Evolutionary conservation across 352 stramenopile genomes (phyloP), one percentile per base, ranked within the genome.

Genomic region (Ophiocytium majus): DNA sequence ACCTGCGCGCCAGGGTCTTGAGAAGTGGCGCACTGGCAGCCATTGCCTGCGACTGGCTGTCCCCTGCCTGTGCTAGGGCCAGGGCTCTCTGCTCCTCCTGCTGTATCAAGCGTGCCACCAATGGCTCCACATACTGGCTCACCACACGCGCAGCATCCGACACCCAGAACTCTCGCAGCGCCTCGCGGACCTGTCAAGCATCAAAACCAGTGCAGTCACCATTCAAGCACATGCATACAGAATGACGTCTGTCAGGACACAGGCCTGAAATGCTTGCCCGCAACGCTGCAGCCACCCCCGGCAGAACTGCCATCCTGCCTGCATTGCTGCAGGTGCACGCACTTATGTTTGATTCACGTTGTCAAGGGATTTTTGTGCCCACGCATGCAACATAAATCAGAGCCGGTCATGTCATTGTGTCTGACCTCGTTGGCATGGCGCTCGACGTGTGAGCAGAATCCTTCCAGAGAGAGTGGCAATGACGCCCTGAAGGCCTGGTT

Each of bases 391-490:
- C 10, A 10, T 79, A 79, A 50, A 63, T 79, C 71, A 79, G 10
- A 10, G 71, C 93, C 76, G 94, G 95, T 19, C n/a, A n/a, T n/a
- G n/a, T n/a, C n/a, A n/a, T n/a, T n/a, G n/a, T n/a, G n/a, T n/a
- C n/a, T n/a, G n/a, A 96, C 93, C 0, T 95, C 90, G 50, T 96
- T 93, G 0, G 93, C 91, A 34, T 92, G 91, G 9, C 90, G 89
- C 19, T 93, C 92, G 0, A 97, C 90, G 28, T 93, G 92, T 28
- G 95, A 92, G 17, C 94, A 91, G 84, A 98, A 98, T 81, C 94
- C 91, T 1, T 93, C 90, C 10, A 96, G 90, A 0, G 92, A 94
- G 63, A 94, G 91, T 0, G 94, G 94, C 5, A 97, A 88, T 19
- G 90, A 83, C 0, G 89, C 83, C 9, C 91, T 85, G 89, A 98